Conservation (phyloP, 2,329 filamentous ascomycete genomes). For the Fusarium tjaetaba region DNA sequence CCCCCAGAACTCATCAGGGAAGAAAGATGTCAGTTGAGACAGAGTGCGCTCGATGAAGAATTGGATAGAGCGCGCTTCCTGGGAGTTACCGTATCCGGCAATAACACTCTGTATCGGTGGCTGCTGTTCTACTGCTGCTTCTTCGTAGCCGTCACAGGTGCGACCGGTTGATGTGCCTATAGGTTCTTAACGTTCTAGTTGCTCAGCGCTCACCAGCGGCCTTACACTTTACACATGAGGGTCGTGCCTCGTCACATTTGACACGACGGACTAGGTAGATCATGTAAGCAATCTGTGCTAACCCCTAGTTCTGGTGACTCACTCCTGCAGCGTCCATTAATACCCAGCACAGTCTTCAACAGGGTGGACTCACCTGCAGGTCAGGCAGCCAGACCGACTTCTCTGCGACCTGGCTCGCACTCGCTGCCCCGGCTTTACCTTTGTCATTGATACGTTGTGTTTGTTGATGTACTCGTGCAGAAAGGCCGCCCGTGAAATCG, state of each 20-base stretch:
- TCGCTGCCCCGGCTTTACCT: background rate
- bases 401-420: background rate
- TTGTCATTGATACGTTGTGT: background rate
- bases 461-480: background rate
- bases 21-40: background rate
- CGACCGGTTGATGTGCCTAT: background rate
- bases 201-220: background rate
- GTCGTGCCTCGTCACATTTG: background rate
- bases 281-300: background rate
- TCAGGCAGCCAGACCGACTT: background rate
- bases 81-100: background rate
- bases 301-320: background rate
- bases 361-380: background rate
- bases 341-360: background rate
- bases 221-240: background rate
- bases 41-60: background rate
- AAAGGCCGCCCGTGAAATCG: background rate
- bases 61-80: background rate
- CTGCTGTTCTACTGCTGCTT: background rate
- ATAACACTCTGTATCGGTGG: rapidly evolving
- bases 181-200: background rate
- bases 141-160: background rate
- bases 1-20: background rate
- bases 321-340: background rate
- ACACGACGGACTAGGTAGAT: background rate